phyloP scores from a whole-genome alignment of 164 flowering plant genomes.

The Vitis rupestris region DNA sequence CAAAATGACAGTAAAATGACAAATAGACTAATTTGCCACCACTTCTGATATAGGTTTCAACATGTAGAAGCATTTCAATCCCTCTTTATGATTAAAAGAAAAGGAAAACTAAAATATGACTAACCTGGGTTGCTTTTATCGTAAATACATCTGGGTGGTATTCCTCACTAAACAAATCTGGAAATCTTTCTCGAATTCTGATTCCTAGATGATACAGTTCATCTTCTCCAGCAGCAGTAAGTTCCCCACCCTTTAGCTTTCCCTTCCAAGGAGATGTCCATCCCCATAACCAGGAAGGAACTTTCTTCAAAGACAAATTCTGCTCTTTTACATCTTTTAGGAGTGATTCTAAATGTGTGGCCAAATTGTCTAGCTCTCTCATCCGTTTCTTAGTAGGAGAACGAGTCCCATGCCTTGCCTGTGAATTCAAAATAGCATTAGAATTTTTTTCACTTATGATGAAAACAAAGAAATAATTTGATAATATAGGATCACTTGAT shows the following conservation, averaged over 20 bases:
- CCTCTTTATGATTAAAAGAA: not conserved
- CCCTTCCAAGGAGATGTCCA: conserved; percentile 98
- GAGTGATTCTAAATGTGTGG: conserved; percentile 49
- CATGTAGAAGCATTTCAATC: too few species aligned
- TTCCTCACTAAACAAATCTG: conserved; percentile 58
- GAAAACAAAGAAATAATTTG: not conserved
- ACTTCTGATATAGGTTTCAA: too few species aligned
- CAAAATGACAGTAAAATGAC: too few species aligned
- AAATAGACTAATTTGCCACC: too few species aligned
- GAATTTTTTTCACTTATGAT: not conserved
- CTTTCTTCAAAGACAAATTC: conserved; percentile 24
- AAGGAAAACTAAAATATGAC: not conserved
- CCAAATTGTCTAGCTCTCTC: conserved; percentile 61
- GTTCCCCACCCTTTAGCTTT: conserved; percentile 75
- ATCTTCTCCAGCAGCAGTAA: conserved; percentile 69
- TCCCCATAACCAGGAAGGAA: conserved; percentile 74
- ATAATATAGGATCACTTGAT: too few species aligned
- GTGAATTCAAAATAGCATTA: conserved; percentile 1
- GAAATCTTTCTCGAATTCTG: conserved; percentile 64
- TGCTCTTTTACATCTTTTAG: conserved; percentile 47
- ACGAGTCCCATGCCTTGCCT: conserved; percentile 99
- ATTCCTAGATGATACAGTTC: conserved; percentile 82
- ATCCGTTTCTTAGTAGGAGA: conserved; percentile 88
- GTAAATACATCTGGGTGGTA: conserved; percentile 80
- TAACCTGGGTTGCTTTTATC: conserved; percentile 82